Evolutionary conservation across 495 filamentous ascomycete species (phyloP).

Genomic region (Podospora pseudocomata): DNA sequence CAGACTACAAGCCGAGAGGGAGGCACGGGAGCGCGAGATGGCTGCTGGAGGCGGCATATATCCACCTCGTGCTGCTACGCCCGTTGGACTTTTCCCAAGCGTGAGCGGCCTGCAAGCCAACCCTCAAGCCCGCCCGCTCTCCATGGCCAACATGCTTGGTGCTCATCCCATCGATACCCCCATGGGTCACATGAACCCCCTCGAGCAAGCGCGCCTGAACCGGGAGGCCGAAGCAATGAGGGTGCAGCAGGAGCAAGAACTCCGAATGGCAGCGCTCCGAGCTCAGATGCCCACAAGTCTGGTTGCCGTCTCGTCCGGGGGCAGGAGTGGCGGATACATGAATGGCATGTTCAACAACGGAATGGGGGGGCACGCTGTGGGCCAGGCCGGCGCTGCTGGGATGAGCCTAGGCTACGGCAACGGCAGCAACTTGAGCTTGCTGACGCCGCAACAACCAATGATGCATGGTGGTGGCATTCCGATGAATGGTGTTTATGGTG

Average conservation of each 20-base stretch:
- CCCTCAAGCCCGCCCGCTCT: conserved; percentile 44
- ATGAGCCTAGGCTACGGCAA: conserved; percentile 18
- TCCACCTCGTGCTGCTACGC: conserved; percentile 9
- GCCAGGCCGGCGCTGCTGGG: conserved; percentile 8
- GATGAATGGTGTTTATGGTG: conserved; percentile 23
- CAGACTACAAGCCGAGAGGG: conserved; percentile 71
- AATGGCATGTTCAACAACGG: conserved; percentile 52
- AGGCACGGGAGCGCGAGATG: conserved; percentile 51
- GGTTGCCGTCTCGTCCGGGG: conserved; percentile 26
- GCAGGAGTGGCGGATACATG: conserved; percentile 45
- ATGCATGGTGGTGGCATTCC: not conserved
- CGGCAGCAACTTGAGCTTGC: conserved; percentile 11
- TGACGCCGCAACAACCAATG: not conserved
- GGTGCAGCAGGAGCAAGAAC: conserved; percentile 33
- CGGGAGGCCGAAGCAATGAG: conserved; percentile 36
- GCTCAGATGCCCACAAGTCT: conserved; percentile 41
- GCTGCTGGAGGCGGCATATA: conserved; percentile 23
- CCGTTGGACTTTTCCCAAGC: conserved; percentile 21
- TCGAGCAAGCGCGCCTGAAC: conserved; percentile 34
- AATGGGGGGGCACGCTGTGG: conserved; percentile 32
- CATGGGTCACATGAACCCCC: conserved; percentile 32
- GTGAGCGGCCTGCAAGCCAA: conserved; percentile 15
- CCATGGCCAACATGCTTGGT: conserved; percentile 63
- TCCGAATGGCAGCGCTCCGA: conserved; percentile 40
- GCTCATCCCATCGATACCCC: conserved; percentile 46